Percentiles rank a stretch among this genome's conserved stretches.
Evolutionary conservation across 805 yeast species (phyloP).

Genomic region (Suhomyces pyralidae): DNA sequence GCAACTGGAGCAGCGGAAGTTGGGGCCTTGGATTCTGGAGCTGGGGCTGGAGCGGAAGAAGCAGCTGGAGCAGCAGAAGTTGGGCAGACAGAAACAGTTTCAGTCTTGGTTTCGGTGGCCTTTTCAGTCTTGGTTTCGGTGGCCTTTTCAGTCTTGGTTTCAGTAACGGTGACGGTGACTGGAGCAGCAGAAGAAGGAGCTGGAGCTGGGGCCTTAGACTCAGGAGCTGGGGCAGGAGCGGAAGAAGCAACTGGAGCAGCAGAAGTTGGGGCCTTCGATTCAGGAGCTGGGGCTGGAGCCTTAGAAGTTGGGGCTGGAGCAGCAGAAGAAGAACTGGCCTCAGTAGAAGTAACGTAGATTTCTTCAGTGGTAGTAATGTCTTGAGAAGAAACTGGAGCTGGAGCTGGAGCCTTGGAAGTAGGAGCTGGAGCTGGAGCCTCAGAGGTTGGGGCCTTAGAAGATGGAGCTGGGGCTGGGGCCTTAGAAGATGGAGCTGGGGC

Average conservation of each 20-base stretch:
- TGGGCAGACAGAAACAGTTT: slow-evolving; percentile 3
- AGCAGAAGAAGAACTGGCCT: slow-evolving; percentile 1
- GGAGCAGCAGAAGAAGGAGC: slow-evolving; percentile 10
- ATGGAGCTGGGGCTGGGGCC: slow-evolving; percentile 8
- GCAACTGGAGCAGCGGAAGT: too few relatives aligned
- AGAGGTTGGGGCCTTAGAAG: slow-evolving; percentile 6
- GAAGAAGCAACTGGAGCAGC: slow-evolving; percentile 9
- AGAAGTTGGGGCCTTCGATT: not conserved
- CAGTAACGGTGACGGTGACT: slow-evolving; percentile 10
- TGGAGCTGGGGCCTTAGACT: not conserved
- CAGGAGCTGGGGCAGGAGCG: slow-evolving; percentile 2
- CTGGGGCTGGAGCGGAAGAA: slow-evolving; percentile 10
- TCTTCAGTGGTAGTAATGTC: not conserved
- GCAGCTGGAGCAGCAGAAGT: slow-evolving; percentile 10
- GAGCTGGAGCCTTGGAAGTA: slow-evolving; percentile 1
- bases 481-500: slow-evolving; percentile 6
- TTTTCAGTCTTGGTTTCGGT: not conserved
- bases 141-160: not conserved
- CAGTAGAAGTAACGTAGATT: not conserved
- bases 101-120: not conserved
- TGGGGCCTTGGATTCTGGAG: slow-evolving; percentile 5
- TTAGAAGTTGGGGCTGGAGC: slow-evolving; percentile 10
- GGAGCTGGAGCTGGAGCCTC: slow-evolving; percentile 7
- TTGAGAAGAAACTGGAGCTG: not conserved
- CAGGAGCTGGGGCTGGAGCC: not conserved